Evolutionary conservation across 148 eudicot species (phyloP).

Genomic region (Mesembryanthemum crystallinum): DNA sequence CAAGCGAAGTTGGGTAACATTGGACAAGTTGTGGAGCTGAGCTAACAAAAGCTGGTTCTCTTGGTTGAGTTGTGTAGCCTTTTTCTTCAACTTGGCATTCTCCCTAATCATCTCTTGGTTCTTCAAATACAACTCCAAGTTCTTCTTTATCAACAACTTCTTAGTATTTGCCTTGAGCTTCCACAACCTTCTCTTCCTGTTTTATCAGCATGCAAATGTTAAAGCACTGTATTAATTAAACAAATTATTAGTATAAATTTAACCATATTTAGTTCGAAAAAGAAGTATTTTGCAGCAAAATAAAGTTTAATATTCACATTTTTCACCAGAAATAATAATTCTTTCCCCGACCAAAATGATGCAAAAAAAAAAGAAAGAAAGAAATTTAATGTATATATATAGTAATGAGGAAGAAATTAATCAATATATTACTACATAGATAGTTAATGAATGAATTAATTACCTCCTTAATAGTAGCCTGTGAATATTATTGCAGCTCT

Average conservation of each 20-base stretch:
- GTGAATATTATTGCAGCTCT: constrained; percentile 17
- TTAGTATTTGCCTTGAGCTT: constrained; percentile 14
- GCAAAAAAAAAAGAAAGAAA: too few species aligned
- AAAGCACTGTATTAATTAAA: background rate
- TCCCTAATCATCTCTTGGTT: constrained; percentile 49
- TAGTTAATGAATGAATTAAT: background rate
- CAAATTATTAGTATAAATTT: too few species aligned
- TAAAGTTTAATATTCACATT: too few species aligned
- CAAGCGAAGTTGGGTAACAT: too few species aligned
- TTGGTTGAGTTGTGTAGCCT: constrained; percentile 43
- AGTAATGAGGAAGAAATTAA: too few species aligned
- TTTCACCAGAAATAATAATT: too few species aligned
- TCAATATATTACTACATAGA: background rate
- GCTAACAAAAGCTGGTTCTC: constrained; percentile 46
- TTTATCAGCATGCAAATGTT: constrained; percentile 23
- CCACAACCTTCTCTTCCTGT: too few species aligned
- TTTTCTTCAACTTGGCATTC: constrained; percentile 51
- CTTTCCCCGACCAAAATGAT: too few species aligned
- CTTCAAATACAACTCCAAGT: constrained; percentile 46
- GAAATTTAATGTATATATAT: too few species aligned
- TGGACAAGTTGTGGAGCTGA: constrained; percentile 31
- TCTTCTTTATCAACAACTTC: constrained; percentile 42
- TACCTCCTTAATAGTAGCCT: constrained; percentile 29
- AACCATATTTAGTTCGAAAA: too few species aligned
- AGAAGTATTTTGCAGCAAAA: background rate